Evolutionary conservation across 2,329 filamentous ascomycete genomes (phyloP).

Genomic region (Nemania serpens): DNA sequence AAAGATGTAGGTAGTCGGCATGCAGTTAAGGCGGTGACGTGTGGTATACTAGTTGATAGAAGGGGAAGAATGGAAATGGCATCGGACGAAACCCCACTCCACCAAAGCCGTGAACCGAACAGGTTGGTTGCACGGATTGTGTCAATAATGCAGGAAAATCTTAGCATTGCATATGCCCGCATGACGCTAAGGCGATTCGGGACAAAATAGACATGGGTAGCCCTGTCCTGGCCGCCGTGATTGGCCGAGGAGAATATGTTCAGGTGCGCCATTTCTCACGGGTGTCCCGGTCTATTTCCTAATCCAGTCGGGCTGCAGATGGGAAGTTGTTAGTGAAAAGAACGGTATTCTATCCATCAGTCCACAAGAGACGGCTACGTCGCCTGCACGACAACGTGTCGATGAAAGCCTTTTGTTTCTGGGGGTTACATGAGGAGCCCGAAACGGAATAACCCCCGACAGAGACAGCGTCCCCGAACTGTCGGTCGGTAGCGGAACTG

Average conservation of each 20-base stretch:
- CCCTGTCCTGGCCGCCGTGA: constrained; percentile 1
- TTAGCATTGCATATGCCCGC: constrained; percentile 16
- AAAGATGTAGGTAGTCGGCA: not conserved
- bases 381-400: constrained; percentile 29
- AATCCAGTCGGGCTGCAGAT: constrained; percentile 30
- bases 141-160: constrained; percentile 26
- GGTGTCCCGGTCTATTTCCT: constrained; percentile 33
- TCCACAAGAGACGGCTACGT: not conserved
- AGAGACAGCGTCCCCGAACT: not conserved
- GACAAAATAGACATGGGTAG: not conserved
- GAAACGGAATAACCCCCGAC: constrained; percentile 21
- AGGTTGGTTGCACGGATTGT: constrained; percentile 8
- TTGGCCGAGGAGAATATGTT: constrained; percentile 29
- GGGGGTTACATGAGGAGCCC: constrained; percentile 19
- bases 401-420: constrained; percentile 14
- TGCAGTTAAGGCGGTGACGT: constrained; percentile 13
- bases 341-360: constrained; percentile 17
- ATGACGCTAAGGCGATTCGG: constrained; percentile 21
- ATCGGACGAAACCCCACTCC: constrained; percentile 17
- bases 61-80: not conserved
- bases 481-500: not conserved
- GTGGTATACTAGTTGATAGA: not conserved
- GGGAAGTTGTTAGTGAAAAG: constrained; percentile 12
- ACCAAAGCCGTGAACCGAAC: constrained; percentile 17
- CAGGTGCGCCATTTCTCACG: constrained; percentile 39